These are phyloP conservation scores for Trypethelium eluteriae DNA, from an alignment of 495 filamentous ascomycete genomes.

Conservation along the genomic window DNA sequence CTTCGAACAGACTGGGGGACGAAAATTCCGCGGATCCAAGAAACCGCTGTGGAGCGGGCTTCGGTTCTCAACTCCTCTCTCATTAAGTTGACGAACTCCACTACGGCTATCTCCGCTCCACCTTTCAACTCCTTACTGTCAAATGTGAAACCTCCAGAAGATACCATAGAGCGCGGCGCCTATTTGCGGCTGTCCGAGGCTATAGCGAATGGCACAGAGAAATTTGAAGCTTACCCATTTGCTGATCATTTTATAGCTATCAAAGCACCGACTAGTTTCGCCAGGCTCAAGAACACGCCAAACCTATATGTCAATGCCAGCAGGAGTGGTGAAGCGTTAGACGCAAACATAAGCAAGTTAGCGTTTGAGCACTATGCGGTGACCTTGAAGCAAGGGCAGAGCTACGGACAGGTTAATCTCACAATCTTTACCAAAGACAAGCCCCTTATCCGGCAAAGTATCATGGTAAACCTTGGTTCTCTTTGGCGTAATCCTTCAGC, in stretches of 20 bases:
- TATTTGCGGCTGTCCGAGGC: not conserved
- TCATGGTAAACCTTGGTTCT: constrained; percentile 10
- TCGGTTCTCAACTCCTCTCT: constrained; percentile 7
- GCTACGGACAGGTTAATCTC: constrained; percentile 5
- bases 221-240: constrained; percentile 10
- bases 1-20: not conserved
- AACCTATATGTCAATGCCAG: not conserved
- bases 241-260: constrained; percentile 10
- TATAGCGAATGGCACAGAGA: constrained; percentile 10
- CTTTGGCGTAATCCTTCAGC: constrained; percentile 5
- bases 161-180: not conserved
- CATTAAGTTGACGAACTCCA: not conserved
- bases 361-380: constrained; percentile 3
- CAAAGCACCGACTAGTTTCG: constrained; percentile 8
- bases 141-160: not conserved
- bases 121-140: constrained; percentile 10
- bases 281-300: constrained; percentile 12
- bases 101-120: constrained; percentile 6
- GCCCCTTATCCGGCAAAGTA: constrained; percentile 3
- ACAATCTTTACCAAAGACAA: constrained; percentile 5
- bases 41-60: not conserved
- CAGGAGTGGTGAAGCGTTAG: not conserved
- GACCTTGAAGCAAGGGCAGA: not conserved
- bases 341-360: constrained; percentile 1
- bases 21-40: not conserved